Conservation (phyloP, 2,329 filamentous ascomycete genomes). For the Plectosphaerella cucumerina region DNA sequence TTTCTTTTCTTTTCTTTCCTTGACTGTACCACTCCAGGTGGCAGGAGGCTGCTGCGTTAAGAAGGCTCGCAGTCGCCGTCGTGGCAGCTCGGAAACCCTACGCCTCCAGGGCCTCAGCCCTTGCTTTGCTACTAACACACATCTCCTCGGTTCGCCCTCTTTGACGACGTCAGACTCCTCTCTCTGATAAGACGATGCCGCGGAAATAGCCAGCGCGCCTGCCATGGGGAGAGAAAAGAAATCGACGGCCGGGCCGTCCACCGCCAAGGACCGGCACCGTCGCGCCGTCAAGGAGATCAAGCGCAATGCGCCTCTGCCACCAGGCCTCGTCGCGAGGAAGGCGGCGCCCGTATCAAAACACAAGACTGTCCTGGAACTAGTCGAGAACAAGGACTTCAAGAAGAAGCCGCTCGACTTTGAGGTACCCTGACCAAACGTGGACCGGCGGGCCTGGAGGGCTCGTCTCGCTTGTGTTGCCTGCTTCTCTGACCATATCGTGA, state of each 20-base stretch:
- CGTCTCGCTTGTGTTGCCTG: not conserved
- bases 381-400: slow-evolving; percentile 61
- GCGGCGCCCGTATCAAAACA: slow-evolving; percentile 47
- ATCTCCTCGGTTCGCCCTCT: not conserved
- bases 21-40: too few relatives aligned
- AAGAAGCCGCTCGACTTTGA: slow-evolving; percentile 60
- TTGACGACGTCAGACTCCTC: not conserved
- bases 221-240: slow-evolving; percentile 15
- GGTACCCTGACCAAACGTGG: slow-evolving; percentile 36
- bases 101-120: not conserved
- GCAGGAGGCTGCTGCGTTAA: too few relatives aligned
- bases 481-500: slow-evolving; percentile 15
- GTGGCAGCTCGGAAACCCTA: too few relatives aligned
- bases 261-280: slow-evolving; percentile 12
- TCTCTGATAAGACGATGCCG: not conserved
- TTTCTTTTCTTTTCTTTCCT: too few relatives aligned
- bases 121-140: not conserved
- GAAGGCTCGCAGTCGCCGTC: too few relatives aligned
- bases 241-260: slow-evolving; percentile 4
- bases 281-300: slow-evolving; percentile 15
- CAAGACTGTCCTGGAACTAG: slow-evolving; percentile 59
- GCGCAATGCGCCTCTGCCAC: slow-evolving; percentile 25
- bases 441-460: not conserved
- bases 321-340: slow-evolving; percentile 29
- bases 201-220: not conserved